phyloP scores from a whole-genome alignment of 2,329 filamentous ascomycete species.

The Leptoxyphium fumago region DNA sequence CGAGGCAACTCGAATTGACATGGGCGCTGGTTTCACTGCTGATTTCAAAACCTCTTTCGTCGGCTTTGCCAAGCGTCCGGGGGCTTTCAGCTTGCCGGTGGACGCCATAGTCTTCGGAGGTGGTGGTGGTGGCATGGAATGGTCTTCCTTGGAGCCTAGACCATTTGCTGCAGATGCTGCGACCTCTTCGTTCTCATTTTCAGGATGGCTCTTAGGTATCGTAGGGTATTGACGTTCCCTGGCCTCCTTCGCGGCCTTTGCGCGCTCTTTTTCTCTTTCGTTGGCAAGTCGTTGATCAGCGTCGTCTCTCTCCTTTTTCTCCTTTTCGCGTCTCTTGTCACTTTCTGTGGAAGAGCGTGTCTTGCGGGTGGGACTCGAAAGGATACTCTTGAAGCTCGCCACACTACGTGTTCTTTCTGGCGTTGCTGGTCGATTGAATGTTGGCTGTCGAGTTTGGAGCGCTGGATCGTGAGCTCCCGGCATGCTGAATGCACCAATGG shows the following conservation, averaged over 20 bases:
- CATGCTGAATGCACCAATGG: slow-evolving; percentile 14
- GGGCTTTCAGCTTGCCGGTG: slow-evolving; percentile 21
- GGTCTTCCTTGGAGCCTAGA: slow-evolving; percentile 25
- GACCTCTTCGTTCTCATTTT: slow-evolving; percentile 18
- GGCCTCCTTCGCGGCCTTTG: slow-evolving; percentile 46
- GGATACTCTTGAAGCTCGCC: slow-evolving; percentile 3
- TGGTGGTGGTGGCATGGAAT: slow-evolving; percentile 45
- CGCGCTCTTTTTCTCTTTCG: slow-evolving; percentile 53
- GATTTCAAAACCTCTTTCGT: slow-evolving; percentile 41
- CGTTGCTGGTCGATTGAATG: slow-evolving; percentile 3
- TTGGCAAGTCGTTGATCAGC: slow-evolving; percentile 52
- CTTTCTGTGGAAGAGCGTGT: slow-evolving; percentile 46
- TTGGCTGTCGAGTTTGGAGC: slow-evolving; percentile 4
- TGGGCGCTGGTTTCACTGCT: slow-evolving; percentile 46
- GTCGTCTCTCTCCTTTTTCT: slow-evolving; percentile 47
- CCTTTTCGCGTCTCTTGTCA: slow-evolving; percentile 47
- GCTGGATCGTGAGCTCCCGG: slow-evolving; percentile 19
- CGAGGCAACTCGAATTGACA: slow-evolving; percentile 52
- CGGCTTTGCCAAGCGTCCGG: slow-evolving; percentile 21
- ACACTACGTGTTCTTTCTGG: slow-evolving; percentile 12
- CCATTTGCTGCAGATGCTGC: slow-evolving; percentile 11
- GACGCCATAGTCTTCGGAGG: slow-evolving; percentile 35
- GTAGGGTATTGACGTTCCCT: slow-evolving; percentile 25
- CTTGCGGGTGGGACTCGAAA: slow-evolving; percentile 25
- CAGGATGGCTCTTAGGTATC: slow-evolving; percentile 21